Conservation (phyloP, 805 yeast genomes). For the Tetrapisispora namnaoensis region DNA sequence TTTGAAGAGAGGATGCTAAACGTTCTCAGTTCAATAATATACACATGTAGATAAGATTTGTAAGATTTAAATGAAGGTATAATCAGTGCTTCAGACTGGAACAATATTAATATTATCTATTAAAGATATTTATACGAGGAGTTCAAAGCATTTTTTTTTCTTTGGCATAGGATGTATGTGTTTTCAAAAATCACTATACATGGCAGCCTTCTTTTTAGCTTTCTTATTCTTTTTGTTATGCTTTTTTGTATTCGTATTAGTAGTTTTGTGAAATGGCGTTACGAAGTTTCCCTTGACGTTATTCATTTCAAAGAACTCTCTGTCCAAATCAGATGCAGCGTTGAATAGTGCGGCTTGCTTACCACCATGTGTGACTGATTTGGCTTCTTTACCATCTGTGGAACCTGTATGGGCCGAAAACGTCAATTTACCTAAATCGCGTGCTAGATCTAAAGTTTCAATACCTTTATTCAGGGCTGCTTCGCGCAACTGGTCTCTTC, state of each 20-base stretch:
- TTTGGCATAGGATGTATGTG: background rate
- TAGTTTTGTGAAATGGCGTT: slow-evolving; percentile 63
- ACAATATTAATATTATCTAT: too few species aligned
- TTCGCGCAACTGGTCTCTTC: slow-evolving; percentile 57
- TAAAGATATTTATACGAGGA: too few species aligned
- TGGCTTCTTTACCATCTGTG: slow-evolving; percentile 35
- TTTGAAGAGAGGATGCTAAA: too few species aligned
- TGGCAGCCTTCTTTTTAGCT: slow-evolving; percentile 40
- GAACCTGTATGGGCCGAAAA: slow-evolving; percentile 69
- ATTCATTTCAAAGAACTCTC: slow-evolving; percentile 71
- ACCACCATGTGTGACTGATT: slow-evolving; percentile 64
- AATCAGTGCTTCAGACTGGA: too few species aligned
- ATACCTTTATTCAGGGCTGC: slow-evolving; percentile 55
- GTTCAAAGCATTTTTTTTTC: background rate
- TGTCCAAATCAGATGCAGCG: slow-evolving; percentile 75
- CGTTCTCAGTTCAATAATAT: too few species aligned
- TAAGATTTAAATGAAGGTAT: too few species aligned
- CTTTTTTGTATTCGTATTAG: slow-evolving; percentile 32
- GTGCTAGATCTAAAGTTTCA: slow-evolving; percentile 52
- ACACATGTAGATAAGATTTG: too few species aligned
- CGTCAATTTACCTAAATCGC: slow-evolving; percentile 61
- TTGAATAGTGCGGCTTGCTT: slow-evolving; percentile 69
- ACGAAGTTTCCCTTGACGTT: slow-evolving; percentile 51
- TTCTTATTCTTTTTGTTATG: slow-evolving; percentile 73
- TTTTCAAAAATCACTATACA: slow-evolving; percentile 8